Percentiles rank a stretch among this genome's conserved stretches.
These are phyloP conservation scores for Rhododendron mucronatum DNA, from an alignment of 148 eudicot species.

Conservation along the genomic window DNA sequence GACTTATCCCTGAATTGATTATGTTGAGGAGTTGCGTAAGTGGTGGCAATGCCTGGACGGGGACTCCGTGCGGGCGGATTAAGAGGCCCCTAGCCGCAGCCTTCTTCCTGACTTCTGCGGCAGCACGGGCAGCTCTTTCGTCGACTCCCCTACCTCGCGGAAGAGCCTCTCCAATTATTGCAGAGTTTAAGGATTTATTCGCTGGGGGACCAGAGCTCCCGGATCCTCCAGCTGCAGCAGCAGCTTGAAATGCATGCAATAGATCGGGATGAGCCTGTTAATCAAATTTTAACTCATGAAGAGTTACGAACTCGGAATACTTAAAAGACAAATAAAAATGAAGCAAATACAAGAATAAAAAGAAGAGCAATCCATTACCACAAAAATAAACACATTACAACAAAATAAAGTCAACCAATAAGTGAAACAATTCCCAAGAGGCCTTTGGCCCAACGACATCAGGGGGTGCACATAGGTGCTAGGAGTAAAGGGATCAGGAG, in stretches of 20 bases:
- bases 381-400: neutral
- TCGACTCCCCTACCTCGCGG: constrained; percentile 74
- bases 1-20: constrained; percentile 37
- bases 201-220: constrained; percentile 27
- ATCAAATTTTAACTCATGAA: neutral
- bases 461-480: neutral
- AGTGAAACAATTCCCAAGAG: neutral
- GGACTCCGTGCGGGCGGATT: constrained; percentile 49
- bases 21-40: constrained; percentile 47
- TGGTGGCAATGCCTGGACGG: constrained; percentile 53
- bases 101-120: constrained; percentile 69
- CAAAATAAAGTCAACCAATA: neutral
- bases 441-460: neutral
- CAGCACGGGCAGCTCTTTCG: constrained; percentile 81
- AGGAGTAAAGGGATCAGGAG: neutral
- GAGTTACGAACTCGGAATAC: neutral
- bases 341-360: neutral
- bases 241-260: constrained; percentile 65
- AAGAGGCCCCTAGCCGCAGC: constrained; percentile 66
- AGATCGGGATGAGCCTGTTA: constrained; percentile 41
- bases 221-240: constrained; percentile 48
- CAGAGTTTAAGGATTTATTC: constrained; percentile 37
- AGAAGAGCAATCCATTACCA: neutral
- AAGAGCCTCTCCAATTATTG: constrained; percentile 37
- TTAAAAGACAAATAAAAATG: neutral